These are phyloP conservation scores for Cladosporium sp. DNA, from an alignment of 2,329 filamentous ascomycete species.

Conservation along the genomic window DNA sequence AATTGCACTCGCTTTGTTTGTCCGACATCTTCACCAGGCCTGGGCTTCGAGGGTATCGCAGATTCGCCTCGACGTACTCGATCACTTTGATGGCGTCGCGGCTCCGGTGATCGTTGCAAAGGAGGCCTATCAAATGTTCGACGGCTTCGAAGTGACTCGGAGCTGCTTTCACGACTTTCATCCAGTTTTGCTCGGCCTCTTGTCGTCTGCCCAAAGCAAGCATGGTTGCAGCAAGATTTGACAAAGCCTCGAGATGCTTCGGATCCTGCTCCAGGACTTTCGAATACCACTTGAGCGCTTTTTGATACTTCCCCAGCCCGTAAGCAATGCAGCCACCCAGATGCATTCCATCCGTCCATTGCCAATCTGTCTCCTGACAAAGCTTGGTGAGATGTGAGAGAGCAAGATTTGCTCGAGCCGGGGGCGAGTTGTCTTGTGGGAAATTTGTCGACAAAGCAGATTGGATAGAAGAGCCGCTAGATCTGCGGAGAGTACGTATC, in stretches of 20 bases:
- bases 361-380: slow-evolving; percentile 76
- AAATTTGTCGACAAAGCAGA: slow-evolving; percentile 18
- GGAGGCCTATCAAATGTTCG: slow-evolving; percentile 83
- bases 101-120: slow-evolving; percentile 76
- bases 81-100: slow-evolving; percentile 86
- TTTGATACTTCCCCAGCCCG: slow-evolving; percentile 77
- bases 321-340: slow-evolving; percentile 90
- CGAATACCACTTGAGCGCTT: slow-evolving; percentile 70
- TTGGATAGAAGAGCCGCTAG: slow-evolving; percentile 26
- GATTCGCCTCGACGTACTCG: slow-evolving; percentile 71
- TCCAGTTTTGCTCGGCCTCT: slow-evolving; percentile 85
- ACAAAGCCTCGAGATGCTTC: slow-evolving; percentile 84
- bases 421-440: slow-evolving; percentile 34
- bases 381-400: slow-evolving; percentile 68
- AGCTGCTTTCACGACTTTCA: slow-evolving; percentile 73
- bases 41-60: slow-evolving; percentile 50
- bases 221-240: slow-evolving; percentile 85
- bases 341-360: slow-evolving; percentile 91
- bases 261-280: slow-evolving; percentile 59
- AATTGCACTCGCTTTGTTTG: slow-evolving; percentile 57
- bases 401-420: slow-evolving; percentile 58
- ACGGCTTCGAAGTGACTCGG: slow-evolving; percentile 92
- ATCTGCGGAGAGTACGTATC: slow-evolving; percentile 21
- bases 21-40: slow-evolving; percentile 49
- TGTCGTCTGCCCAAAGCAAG: slow-evolving; percentile 76